Base-by-base conservation (phyloP, 2,329 filamentous ascomycete genomes). In the Neopestalotiopsis sp. region DNA sequence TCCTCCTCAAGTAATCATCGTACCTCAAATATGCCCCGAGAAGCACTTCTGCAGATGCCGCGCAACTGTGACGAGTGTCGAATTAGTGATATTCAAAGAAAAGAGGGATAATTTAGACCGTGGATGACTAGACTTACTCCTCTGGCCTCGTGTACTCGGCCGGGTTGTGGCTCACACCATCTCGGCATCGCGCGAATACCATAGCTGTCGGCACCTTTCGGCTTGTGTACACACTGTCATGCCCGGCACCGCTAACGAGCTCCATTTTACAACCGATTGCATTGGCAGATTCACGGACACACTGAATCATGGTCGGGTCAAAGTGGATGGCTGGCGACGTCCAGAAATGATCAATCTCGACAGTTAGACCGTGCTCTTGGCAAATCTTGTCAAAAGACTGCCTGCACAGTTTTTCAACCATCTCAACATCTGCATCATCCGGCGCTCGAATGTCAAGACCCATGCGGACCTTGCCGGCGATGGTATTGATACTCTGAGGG, bases 151-250 rank as follows among this genome's bases (percentile, higher is more conserved):
- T 88, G 73, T 88, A 91, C 74, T 91, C 90, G 59, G 86, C 83
- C 2, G 90, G 89, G 73, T 91, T 87, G 75, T 91, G 90, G 73
- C 87, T 90, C 20, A 91, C 79, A 1, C 90, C 90, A 73, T 90
- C 86, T 74, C 83, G 85, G 71, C 88, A 90, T 5, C 89, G 89
- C n/a, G 91, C 86, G 72, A 92, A 92, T 30, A 91, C 89, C 89
- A 92, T 91, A 57, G 87, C 86, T 1, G 89, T 90, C n/a, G 89
- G 90, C 57, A 87, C 88, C 45, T 82, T 81, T 71, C 85, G 84
- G 57, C 85, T 89, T 5, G 89, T 85, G 70, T 89, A 89, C 4
- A 90, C 89, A 72, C 86, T 90, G 72, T 82, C 83, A 53, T 82
- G 83, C 1, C 83, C 83, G 0, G 81, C 81, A 5, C 81, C 81